Percentiles rank a stretch among this genome's conserved stretches.
Conservation (phyloP, 352 stramenopile species). For the Phytophthora pluvialis region DNA sequence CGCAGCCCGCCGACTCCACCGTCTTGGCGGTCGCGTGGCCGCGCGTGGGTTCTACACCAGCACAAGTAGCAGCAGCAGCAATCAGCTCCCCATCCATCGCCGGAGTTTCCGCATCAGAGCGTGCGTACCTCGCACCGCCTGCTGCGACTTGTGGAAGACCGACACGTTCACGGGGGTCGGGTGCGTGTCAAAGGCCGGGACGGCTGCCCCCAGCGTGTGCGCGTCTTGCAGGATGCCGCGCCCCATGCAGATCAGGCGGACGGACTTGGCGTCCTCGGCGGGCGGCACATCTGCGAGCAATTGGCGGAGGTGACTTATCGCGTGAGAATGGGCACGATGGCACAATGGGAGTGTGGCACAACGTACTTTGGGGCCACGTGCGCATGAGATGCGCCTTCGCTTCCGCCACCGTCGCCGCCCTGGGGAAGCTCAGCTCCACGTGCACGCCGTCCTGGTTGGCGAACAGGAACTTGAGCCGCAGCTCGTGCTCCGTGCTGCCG, state of each 20-base stretch:
- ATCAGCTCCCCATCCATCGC: slow-evolving; percentile 7
- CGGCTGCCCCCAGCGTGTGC: slow-evolving; percentile 80
- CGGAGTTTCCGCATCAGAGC: slow-evolving; percentile 14
- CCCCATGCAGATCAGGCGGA: slow-evolving; percentile 96
- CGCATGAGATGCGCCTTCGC: slow-evolving; percentile 76
- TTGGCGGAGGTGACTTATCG: not conserved
- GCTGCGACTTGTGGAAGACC: slow-evolving; percentile 58
- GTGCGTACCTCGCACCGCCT: slow-evolving; percentile 38
- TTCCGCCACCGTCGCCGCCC: slow-evolving; percentile 48
- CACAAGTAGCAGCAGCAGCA: slow-evolving; percentile 13
- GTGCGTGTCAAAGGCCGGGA: slow-evolving; percentile 94
- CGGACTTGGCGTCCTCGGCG: slow-evolving; percentile 57
- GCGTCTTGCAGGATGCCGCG: slow-evolving; percentile 92
- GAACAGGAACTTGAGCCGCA: slow-evolving; percentile 87
- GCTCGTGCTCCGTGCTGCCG: slow-evolving; percentile 54
- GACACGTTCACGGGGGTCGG: slow-evolving; percentile 96
- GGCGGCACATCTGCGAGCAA: slow-evolving; percentile 48
- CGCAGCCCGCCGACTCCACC: slow-evolving; percentile 61
- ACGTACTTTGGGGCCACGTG: slow-evolving; percentile 69
- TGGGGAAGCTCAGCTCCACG: slow-evolving; percentile 66
- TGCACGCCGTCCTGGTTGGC: slow-evolving; percentile 82
- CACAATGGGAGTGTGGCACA: not conserved
- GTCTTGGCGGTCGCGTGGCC: slow-evolving; percentile 38
- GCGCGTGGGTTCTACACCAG: slow-evolving; percentile 32
- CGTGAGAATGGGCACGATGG: not conserved